Evolutionary conservation across 768 basidiomycete species (phyloP), one percentile per base, ranked within the genome.

Genomic region (Boletus barrowsii): DNA sequence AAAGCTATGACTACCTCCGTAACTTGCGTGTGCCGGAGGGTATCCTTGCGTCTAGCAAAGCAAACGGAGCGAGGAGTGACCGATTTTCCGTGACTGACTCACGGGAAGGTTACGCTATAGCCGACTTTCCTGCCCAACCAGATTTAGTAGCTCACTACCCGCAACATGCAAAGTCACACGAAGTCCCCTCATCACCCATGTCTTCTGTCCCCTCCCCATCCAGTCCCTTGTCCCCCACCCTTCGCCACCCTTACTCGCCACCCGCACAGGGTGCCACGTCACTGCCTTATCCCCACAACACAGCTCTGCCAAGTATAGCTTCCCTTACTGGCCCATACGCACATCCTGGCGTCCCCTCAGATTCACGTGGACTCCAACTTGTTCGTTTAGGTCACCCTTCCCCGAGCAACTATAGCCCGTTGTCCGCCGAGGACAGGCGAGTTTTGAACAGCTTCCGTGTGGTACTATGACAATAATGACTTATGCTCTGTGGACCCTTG

Each of bases 1-100:
- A 90, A 55, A 79, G 82, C 62, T 90, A 89, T 59, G 82, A 88
- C 33, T 86, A 88, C 65, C 79, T 92, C 54, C 82, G 84, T 52
- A 76, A 72, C 55, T 75, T 92, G 52, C 78, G 78, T 18, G 82
- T 88, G 29, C 88, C 88, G 5, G 79, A 79, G 52, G 85, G 86
- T 4, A 72, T 90, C n/a, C 90, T 87, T 64, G 75, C 81, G 41
- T 88, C 86, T 56, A 86, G 83, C 64, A 88, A 88, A 71, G 69
- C 79, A 43, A 72, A 58, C 15, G 76, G 71, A 3, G 42, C 66
- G 10, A 61, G 68, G 30, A 68, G 40, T 22, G 68, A 71, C 40
- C 68, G 57, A 9, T 56, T 59, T 47, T 49, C 61, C 36, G 37
- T 36, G 37, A 26, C 51, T 5, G 62, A 67, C 47, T 54, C 58